Evolutionary conservation across 2,329 filamentous ascomycete species (phyloP), one percentile per base, ranked within the genome.

Genomic region (Corinectria fuckeliana): DNA sequence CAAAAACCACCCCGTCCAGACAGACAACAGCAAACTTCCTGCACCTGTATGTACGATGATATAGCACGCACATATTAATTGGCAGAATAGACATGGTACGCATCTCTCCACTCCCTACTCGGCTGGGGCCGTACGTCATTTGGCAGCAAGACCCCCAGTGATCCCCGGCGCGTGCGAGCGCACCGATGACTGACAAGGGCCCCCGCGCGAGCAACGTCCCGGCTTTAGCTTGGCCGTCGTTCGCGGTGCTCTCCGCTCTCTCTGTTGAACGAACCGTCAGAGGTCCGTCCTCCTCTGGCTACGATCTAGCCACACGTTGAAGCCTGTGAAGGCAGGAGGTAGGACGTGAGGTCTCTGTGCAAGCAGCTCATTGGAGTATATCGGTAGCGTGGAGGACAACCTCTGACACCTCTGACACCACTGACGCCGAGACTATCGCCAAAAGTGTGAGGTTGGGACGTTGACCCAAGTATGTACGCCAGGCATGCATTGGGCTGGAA

Each of bases 121-220:
- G 48, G 54, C 52, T 57, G 23, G 42, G 64, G 64, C 52, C 59
- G 61, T 70, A 70, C 68, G 68, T 70, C 68, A 70, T 69, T 58
- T 21, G 45, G 63, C 68, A 69, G 61, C 59, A 50, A 50, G 41
- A 54, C 52, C 44, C n/a, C 61, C 64, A 63, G 61, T 56, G 50
- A 58, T 50, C 60, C 55, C 47, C 60, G 56, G 48, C 63, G 61
- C 60, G 56, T 54, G 50, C 42, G 23, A 56, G 25, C 47, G 41
- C 34, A 38, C 50, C 42, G 25, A 42, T 42, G 39, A 50, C 42
- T 16, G 41, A 39, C 49, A 36, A 48, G 55, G 44, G 41, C 55
- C 32, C 47, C 47, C 41, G n/a, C n/a, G n/a, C n/a, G n/a, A n/a
- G n/a, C n/a, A n/a, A n/a, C n/a, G n/a, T 38, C 32, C 41, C 34